Percentiles rank a stretch among this genome's conserved stretches.
These are phyloP conservation scores for Rhynchospora breviuscula DNA, from an alignment of 176 grass and related monocot genomes.

Conservation along the genomic window DNA sequence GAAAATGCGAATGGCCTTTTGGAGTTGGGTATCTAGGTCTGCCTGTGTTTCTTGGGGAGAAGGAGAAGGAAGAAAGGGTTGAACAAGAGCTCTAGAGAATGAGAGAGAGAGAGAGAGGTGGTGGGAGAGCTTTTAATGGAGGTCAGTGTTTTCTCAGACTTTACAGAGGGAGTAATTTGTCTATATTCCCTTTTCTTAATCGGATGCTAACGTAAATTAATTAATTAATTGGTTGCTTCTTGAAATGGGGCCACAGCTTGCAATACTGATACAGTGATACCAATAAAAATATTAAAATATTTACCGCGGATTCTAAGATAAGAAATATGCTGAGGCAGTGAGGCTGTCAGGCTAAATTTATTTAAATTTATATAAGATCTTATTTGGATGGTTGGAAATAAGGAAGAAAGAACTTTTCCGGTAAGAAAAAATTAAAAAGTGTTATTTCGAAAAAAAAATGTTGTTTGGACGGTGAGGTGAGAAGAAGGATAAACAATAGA, in stretches of 20 bases:
- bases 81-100: background rate
- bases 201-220: background rate
- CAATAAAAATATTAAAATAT: background rate
- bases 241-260: constrained; percentile 4
- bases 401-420: no score
- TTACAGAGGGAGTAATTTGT: constrained; percentile 27
- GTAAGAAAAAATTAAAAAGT: no score
- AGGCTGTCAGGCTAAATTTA: constrained; percentile 12
- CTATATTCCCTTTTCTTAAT: constrained; percentile 22
- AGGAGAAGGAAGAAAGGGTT: background rate
- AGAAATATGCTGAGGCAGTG: background rate
- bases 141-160: constrained; percentile 22
- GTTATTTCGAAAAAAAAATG: no score
- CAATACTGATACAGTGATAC: background rate
- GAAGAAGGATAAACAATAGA: no score
- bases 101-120: background rate
- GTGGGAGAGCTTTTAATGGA: constrained; percentile 19
- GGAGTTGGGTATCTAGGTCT: background rate
- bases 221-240: background rate
- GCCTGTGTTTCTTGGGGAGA: constrained; percentile 6
- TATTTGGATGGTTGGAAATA: no score
- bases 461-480: no score
- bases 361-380: no score
- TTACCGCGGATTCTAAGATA: background rate
- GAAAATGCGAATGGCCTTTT: background rate